Conservation (phyloP, 2,329 filamentous ascomycete genomes). For the Lasiodiplodia hormozganensis region DNA sequence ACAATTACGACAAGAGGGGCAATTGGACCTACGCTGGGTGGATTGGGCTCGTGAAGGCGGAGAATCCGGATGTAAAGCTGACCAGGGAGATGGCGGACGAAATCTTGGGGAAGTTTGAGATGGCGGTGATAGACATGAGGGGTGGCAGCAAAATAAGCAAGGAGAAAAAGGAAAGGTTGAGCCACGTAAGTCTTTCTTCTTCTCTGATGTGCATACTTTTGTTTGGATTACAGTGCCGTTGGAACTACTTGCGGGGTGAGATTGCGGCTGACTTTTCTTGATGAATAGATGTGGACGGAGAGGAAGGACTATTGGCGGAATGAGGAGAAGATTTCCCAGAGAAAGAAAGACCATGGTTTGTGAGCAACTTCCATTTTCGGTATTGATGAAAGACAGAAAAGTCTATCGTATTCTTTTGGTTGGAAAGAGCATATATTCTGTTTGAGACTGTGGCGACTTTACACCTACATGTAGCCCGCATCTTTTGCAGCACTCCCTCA, state of each 20-base stretch:
- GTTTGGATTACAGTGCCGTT: neutral
- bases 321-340: neutral
- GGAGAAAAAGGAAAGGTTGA: neutral
- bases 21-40: neutral
- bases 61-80: neutral
- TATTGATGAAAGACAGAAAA: neutral
- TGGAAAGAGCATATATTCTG: neutral
- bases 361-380: neutral
- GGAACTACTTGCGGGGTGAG: neutral
- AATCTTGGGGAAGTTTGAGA: neutral
- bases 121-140: neutral
- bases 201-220: neutral
- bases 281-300: neutral
- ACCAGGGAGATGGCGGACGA: neutral
- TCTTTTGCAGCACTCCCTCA: neutral
- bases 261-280: neutral
- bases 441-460: neutral
- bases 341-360: neutral
- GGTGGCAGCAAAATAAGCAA: neutral
- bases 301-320: neutral
- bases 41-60: neutral
- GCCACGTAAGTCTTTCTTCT: neutral
- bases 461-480: neutral
- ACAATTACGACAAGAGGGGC: neutral
- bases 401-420: neutral